A percentile compares a stretch with the other conserved stretches of the same genome.
Evolutionary conservation across 768 basidiomycete genomes (phyloP).

Genomic region (Sporobolomyces phaffii): DNA sequence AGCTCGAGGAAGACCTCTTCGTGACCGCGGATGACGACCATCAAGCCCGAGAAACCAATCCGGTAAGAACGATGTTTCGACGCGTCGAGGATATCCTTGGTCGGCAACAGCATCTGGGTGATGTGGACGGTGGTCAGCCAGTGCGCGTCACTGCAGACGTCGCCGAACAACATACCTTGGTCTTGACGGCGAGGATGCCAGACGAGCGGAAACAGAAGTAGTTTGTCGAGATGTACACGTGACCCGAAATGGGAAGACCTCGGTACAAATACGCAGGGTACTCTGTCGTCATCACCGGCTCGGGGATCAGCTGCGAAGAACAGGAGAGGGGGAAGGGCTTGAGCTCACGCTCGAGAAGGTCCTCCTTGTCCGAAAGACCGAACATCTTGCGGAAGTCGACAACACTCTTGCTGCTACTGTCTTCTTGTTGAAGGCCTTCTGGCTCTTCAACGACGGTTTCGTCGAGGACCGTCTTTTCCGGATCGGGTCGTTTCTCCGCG

Average conservation of each 20-base stretch:
- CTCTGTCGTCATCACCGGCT: conserved; percentile 55
- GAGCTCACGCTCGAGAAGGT: conserved; percentile 73
- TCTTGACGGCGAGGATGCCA: conserved; percentile 68
- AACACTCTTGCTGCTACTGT: conserved; percentile 52
- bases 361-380: conserved; percentile 83
- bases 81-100: conserved; percentile 74
- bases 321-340: not conserved
- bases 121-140: conserved; percentile 6
- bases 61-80: conserved; percentile 81
- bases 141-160: not conserved
- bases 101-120: conserved; percentile 83
- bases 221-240: conserved; percentile 83
- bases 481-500: not conserved
- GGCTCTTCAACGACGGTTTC: conserved; percentile 58
- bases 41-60: conserved; percentile 82
- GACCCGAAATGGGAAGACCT: conserved; percentile 79
- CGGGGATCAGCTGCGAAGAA: not conserved
- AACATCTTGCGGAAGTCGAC: conserved; percentile 66
- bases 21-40: conserved; percentile 86
- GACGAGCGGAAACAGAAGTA: conserved; percentile 92
- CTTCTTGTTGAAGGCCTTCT: conserved; percentile 48
- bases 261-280: conserved; percentile 86
- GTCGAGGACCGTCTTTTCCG: conserved; percentile 1
- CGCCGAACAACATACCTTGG: conserved; percentile 58
- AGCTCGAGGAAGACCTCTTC: conserved; percentile 99